Percentiles rank a stretch among this genome's conserved stretches.
These are phyloP conservation scores for Cladochytrium replicatum DNA, from an alignment of 192 early-diverging fungal genomes.

Conservation along the genomic window DNA sequence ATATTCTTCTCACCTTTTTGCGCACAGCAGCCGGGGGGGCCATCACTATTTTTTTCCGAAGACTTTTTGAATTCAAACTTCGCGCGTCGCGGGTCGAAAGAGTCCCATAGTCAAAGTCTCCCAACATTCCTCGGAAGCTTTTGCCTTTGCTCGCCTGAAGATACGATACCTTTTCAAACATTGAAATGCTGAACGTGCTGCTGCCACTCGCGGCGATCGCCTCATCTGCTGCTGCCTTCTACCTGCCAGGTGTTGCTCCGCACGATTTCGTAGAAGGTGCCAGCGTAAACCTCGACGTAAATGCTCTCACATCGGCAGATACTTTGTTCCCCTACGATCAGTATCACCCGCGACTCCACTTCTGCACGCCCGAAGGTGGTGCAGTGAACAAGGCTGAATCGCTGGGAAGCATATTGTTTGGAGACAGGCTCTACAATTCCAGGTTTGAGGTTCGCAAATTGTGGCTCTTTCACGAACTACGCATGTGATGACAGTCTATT, in stretches of 20 bases:
- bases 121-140: too few species aligned
- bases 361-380: slow-evolving; percentile 61
- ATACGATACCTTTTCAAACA: too few species aligned
- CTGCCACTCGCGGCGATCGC: not conserved
- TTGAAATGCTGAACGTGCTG: too few species aligned
- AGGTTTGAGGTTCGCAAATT: slow-evolving; percentile 55
- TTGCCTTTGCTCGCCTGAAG: too few species aligned
- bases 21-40: too few species aligned
- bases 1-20: too few species aligned
- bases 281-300: slow-evolving; percentile 69
- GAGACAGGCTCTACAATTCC: slow-evolving; percentile 82
- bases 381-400: slow-evolving; percentile 59
- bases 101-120: too few species aligned
- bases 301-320: slow-evolving; percentile 69
- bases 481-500: too few species aligned
- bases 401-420: slow-evolving; percentile 90
- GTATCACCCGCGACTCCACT: slow-evolving; percentile 79
- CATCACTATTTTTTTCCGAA: too few species aligned
- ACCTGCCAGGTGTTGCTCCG: slow-evolving; percentile 89
- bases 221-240: slow-evolving; percentile 51
- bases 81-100: too few species aligned
- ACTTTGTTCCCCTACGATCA: slow-evolving; percentile 69
- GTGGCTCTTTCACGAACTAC: not conserved
- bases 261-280: slow-evolving; percentile 65
- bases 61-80: too few species aligned